Evolutionary conservation across 2,329 filamentous ascomycete genomes (phyloP), one percentile per base, ranked within the genome.

Genomic region (Parastagonospora avenae): DNA sequence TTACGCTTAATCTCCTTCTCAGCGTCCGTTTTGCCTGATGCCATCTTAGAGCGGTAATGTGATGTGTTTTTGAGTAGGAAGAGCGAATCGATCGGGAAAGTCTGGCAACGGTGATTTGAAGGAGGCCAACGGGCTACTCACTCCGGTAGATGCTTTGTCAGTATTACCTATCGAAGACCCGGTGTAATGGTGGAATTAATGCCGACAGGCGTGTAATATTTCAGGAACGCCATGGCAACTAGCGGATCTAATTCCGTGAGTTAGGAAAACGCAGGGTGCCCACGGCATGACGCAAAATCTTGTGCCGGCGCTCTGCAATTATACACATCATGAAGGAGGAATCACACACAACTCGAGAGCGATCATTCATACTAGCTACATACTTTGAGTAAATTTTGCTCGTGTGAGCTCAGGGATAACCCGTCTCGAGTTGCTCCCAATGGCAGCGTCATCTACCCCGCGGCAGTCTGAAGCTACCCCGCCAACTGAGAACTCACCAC

Each of bases 1-100:
- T 88, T 89, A 68, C 85, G 84, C 68, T 85, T 77, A 59, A 79
- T 70, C 32, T 69, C 58, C 15, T 76, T 74, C 58, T 82, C 79
- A 19, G 74, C 72, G 50, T 82, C 79, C 57, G 72, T 54, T 67
- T 75, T 76, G 32, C 72, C 56, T 15, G 60, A 42, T 12, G 59
- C 58, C 61, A 64, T 64, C 1, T 42, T 51, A 27, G 37, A 32
- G 19, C 29, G 16, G 19, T 11, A 12, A 30, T 32, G 28, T 33
- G 12, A 31, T 15, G 10, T n/a, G 8, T 5, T n/a, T 11, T 6
- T 6, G n/a, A 15, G 8, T 28, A n/a, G 37, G 14, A 7, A 32
- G n/a, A 31, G n/a, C 3, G 28, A 15, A 36, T 14, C 9, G 11
- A 16, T 4, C 24, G 14, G 19, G 5, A 24, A 24, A 24, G 19